These are phyloP conservation scores for Albizia julibrissin DNA, from an alignment of 306 rosid species.

Conservation along the genomic window DNA sequence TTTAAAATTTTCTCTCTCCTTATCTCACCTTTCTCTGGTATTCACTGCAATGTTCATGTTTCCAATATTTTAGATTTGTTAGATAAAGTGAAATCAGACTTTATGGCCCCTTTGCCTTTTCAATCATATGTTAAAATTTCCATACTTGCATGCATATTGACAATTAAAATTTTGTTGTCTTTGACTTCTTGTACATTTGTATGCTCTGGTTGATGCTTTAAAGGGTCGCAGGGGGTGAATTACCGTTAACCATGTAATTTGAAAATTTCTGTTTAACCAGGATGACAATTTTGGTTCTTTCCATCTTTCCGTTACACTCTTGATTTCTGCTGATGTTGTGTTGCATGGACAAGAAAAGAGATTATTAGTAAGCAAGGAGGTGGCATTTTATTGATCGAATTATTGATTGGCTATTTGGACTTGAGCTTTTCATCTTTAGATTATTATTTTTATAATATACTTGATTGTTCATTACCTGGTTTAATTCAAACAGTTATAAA, in stretches of 20 bases:
- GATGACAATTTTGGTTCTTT: neutral
- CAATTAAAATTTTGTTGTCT: neutral
- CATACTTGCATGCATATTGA: neutral
- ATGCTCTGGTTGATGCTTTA: neutral
- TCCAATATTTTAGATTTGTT: neutral
- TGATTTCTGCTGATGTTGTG: slow-evolving; percentile 23
- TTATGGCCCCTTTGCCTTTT: neutral
- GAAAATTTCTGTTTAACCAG: neutral
- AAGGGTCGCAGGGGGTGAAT: neutral
- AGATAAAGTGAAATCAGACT: neutral
- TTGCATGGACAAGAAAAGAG: slow-evolving; percentile 21
- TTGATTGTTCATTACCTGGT: slow-evolving; percentile 25
- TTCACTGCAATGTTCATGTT: neutral
- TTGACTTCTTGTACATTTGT: neutral
- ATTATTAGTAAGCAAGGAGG: slow-evolving; percentile 21
- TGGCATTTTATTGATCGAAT: neutral
- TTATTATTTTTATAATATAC: neutral
- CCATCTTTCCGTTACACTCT: slow-evolving; percentile 3
- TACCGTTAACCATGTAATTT: neutral
- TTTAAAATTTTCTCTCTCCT: neutral
- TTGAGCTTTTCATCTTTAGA: slow-evolving; percentile 8
- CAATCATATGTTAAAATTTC: neutral
- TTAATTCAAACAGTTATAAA: slow-evolving; percentile 31
- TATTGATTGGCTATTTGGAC: neutral
- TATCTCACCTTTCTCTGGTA: neutral